Conservation (phyloP, 2,329 filamentous ascomycete species). For the Sordariomycetes sp. region DNA sequence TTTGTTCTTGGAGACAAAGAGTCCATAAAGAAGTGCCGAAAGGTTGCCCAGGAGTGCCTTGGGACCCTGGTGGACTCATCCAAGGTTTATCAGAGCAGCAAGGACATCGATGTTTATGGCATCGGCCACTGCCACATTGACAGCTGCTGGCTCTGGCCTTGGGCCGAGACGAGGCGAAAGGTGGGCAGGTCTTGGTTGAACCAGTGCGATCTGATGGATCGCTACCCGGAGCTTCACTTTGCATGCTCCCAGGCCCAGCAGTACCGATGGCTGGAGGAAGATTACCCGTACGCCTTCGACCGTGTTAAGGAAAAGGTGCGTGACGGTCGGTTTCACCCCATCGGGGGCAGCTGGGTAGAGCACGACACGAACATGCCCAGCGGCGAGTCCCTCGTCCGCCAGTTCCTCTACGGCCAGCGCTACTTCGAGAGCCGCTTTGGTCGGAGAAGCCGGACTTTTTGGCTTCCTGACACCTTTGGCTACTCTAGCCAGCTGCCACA, state of each 20-base stretch:
- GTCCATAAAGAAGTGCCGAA: conserved; percentile 65
- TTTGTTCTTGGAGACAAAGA: conserved; percentile 73
- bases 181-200: conserved; percentile 93
- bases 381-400: conserved; percentile 83
- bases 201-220: conserved; percentile 89
- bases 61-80: conserved; percentile 70
- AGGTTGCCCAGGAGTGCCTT: conserved; percentile 73
- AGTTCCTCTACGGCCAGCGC: conserved; percentile 90
- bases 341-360: conserved; percentile 97
- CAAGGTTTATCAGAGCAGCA: conserved; percentile 68
- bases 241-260: conserved; percentile 90
- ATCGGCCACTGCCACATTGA: conserved; percentile 98
- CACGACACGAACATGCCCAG: conserved; percentile 97
- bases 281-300: conserved; percentile 81
- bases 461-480: conserved; percentile 96
- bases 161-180: conserved; percentile 95
- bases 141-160: conserved; percentile 97
- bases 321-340: conserved; percentile 82
- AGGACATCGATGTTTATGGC: conserved; percentile 66
- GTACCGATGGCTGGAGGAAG: conserved; percentile 89
- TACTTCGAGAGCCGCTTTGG: conserved; percentile 94
- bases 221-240: conserved; percentile 89
- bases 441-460: conserved; percentile 79
- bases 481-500: conserved; percentile 94
- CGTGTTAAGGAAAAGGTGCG: conserved; percentile 86